phyloP scores from a whole-genome alignment of 2,329 filamentous ascomycete species.

The Ilyonectria mors-panacis region DNA sequence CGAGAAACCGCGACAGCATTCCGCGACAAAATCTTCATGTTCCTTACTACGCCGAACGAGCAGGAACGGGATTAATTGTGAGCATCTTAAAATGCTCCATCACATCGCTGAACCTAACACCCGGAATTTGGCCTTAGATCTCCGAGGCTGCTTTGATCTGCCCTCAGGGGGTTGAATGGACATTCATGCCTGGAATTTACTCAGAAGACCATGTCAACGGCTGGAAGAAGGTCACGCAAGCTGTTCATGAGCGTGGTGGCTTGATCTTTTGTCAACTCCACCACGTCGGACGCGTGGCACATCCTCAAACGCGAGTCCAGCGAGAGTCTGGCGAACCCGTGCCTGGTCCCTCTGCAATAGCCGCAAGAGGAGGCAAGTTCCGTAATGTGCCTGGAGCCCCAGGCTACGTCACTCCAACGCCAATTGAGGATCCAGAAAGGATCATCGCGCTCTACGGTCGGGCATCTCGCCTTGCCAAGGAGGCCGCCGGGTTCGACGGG shows the following conservation, averaged over 20 bases:
- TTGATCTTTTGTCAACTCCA: constrained; percentile 14
- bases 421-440: constrained; percentile 3
- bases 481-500: constrained; percentile 76
- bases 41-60: constrained; percentile 10
- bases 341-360: constrained; percentile 7
- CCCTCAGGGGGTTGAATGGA: constrained; percentile 18
- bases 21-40: constrained; percentile 14
- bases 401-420: constrained; percentile 11
- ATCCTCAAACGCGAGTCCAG: constrained; percentile 14
- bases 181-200: constrained; percentile 15
- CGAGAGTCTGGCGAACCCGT: constrained; percentile 13
- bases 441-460: constrained; percentile 9
- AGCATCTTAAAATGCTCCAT: not conserved
- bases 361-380: constrained; percentile 19
- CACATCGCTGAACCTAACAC: not conserved
- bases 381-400: constrained; percentile 17
- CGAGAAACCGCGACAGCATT: constrained; percentile 16
- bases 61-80: constrained; percentile 1
- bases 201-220: constrained; percentile 10
- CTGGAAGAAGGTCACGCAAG: not conserved
- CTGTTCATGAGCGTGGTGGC: not conserved
- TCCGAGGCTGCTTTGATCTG: constrained; percentile 20
- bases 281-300: constrained; percentile 16
- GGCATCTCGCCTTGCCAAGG: constrained; percentile 60
- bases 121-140: not conserved